These are phyloP conservation scores for Coemansia asiatica DNA, from an alignment of 192 early-diverging fungal genomes.

Conservation along the genomic window DNA sequence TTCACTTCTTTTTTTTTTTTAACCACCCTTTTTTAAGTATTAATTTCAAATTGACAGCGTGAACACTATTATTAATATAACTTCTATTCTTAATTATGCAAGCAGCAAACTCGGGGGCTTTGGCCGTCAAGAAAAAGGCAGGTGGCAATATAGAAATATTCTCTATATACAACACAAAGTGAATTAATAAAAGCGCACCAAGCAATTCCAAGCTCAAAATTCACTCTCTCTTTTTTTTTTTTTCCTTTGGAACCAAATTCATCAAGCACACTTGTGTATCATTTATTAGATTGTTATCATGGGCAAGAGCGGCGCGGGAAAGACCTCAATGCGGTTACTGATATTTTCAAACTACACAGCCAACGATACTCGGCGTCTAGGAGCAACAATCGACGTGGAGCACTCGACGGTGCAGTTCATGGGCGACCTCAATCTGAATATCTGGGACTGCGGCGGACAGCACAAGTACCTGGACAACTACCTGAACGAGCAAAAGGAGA, in stretches of 20 bases:
- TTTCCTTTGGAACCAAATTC: too few species aligned
- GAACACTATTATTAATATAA: not conserved
- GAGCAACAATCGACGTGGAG: constrained; percentile 97
- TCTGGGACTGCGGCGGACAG: constrained; percentile 96
- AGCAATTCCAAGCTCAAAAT: too few species aligned
- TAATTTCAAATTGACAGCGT: too few species aligned
- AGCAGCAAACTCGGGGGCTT: not conserved
- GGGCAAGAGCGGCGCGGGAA: constrained; percentile 95
- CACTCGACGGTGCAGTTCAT: constrained; percentile 94
- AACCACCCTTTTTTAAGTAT: too few species aligned
- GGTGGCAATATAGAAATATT: too few species aligned
- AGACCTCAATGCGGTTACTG: constrained; percentile 98
- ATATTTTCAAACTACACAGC: constrained; percentile 99
- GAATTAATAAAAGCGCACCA: too few species aligned
- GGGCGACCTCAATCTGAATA: constrained; percentile 92
- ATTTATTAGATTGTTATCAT: constrained; percentile 85
- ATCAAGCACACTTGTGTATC: too few species aligned
- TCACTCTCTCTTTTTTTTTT: too few species aligned
- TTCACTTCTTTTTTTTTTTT: not conserved
- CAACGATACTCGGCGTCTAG: constrained; percentile 88
- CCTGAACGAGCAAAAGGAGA: constrained; percentile 86
- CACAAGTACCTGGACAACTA: constrained; percentile 98
- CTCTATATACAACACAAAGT: too few species aligned
- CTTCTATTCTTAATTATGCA: not conserved
- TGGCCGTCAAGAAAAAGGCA: constrained; percentile 26